These are phyloP conservation scores for Pseudophaeomoniella oleicola DNA, from an alignment of 2,329 filamentous ascomycete genomes.

Conservation along the genomic window DNA sequence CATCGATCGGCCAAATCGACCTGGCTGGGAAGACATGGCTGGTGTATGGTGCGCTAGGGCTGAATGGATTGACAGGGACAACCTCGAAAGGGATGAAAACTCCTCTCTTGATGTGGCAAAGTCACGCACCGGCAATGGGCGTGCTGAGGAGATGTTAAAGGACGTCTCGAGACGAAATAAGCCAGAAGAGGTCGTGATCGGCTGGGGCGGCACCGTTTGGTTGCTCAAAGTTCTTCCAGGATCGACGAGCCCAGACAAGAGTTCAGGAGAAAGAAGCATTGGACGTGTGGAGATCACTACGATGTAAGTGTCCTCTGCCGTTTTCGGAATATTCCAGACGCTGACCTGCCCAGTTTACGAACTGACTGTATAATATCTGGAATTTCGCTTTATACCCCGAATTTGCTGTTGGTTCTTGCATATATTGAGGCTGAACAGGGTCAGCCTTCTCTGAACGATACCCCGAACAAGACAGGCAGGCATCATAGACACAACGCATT, in stretches of 20 bases:
- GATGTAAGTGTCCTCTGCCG: conserved; percentile 48
- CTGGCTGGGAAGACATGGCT: conserved; percentile 92
- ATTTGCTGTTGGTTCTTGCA: conserved; percentile 76
- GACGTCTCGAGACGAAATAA: conserved; percentile 26
- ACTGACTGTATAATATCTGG: conserved; percentile 98
- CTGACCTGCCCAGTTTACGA: conserved; percentile 48
- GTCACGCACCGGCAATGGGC: conserved; percentile 12
- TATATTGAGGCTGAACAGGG: conserved; percentile 66
- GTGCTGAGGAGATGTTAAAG: conserved; percentile 21
- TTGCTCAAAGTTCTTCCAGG: conserved; percentile 80
- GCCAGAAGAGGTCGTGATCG: conserved; percentile 68
- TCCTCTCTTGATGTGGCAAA: conserved; percentile 15
- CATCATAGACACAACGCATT: conserved; percentile 61
- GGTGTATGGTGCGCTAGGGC: conserved; percentile 83
- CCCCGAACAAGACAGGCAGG: conserved; percentile 12
- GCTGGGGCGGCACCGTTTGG: conserved; percentile 95
- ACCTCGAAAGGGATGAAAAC: conserved; percentile 59
- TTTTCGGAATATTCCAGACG: conserved; percentile 15
- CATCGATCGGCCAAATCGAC: conserved; percentile 72
- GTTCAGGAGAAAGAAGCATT: conserved; percentile 54
- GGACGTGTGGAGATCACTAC: conserved; percentile 83
- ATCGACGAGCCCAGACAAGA: conserved; percentile 49
- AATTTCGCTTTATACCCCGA: conserved; percentile 90
- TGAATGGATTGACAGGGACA: conserved; percentile 83
- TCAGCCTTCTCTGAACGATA: conserved; percentile 43